These are phyloP conservation scores for Sugiyamaella paludigena DNA, from an alignment of 1,139 yeast species.

Conservation along the genomic window DNA sequence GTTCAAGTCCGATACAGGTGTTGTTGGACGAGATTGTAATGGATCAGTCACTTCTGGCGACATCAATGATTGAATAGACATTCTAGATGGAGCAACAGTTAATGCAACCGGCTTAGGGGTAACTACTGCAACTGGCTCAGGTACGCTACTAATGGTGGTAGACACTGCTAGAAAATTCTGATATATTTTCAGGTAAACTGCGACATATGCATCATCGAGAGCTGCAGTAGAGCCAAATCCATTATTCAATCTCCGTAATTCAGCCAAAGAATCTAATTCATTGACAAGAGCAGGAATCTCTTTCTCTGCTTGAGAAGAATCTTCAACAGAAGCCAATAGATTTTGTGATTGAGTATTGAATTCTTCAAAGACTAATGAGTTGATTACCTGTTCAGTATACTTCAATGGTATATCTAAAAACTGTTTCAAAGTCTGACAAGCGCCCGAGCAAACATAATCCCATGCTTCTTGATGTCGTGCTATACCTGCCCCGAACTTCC, in stretches of 20 bases:
- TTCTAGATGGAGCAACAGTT: constrained; percentile 17
- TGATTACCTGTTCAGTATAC: constrained; percentile 55
- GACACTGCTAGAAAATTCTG: constrained; percentile 7
- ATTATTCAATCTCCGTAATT: constrained; percentile 68
- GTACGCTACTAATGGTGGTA: neutral
- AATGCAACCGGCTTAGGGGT: constrained; percentile 3
- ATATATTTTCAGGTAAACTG: constrained; percentile 55
- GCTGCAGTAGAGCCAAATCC: constrained; percentile 81
- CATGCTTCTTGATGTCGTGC: constrained; percentile 58
- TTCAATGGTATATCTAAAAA: constrained; percentile 46
- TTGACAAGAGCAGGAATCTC: constrained; percentile 23
- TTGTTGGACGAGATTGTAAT: constrained; percentile 19
- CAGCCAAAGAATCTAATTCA: constrained; percentile 52
- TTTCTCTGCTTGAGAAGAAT: constrained; percentile 10
- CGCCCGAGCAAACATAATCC: constrained; percentile 53
- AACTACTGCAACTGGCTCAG: constrained; percentile 9
- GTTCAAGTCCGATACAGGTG: constrained; percentile 6
- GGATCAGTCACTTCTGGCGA: constrained; percentile 16
- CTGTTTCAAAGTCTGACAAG: constrained; percentile 51
- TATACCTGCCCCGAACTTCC: constrained; percentile 78
- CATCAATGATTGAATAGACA: constrained; percentile 27
- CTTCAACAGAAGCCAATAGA: constrained; percentile 26
- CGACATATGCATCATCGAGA: constrained; percentile 71
- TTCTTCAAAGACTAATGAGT: constrained; percentile 47
- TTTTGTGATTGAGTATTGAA: constrained; percentile 36